Evolutionary conservation across 1,139 yeast species (phyloP), one percentile per base, ranked within the genome.

Genomic region (Suhomyces bribrorum): DNA sequence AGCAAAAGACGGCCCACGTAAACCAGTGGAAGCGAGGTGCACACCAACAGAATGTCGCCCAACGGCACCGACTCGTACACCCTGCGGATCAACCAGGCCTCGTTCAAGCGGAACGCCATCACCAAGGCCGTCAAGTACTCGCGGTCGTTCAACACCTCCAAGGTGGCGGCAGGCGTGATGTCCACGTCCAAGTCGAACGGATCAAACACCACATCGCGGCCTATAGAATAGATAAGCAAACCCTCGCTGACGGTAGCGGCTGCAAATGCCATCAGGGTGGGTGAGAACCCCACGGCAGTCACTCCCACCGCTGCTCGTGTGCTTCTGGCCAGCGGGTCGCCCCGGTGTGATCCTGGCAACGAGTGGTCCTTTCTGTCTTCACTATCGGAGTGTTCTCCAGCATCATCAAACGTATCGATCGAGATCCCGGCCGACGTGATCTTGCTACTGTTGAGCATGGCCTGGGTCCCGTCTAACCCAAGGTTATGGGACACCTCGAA

Each of bases 211-310:
- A 87, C 66, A 12, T 77, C 69, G 41, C 83, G 82, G 58, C 90
- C 95, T 28, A 89, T 78, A 1, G 96, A 83, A 59, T 80, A 92
- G 2, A 92, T 71, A 43, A 90, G 67, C 35, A 94, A 68, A 6
- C 99, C 99, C 61, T 92, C 98, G 0, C 98, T 92, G 1, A 96
- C 83, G 0, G 97, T 95, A 22, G 96, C 96, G 23, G 96, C 96
- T 2, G 96, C 94, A 69, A 94, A 94, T 20, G 96, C 81, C 30
- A 86, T 75, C 7, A 95, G 86, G 0, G 97, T 85, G 17, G 98
- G 98, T 3, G 96, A 86, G 56, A 90, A 92, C 48, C 76, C 77
- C 28, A 94, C 75, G 5, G 85, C 69, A 1, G 86, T 78, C 1
- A 92, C 89, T 53, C 95, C 71, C 17, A 92, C 76, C 44, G 85